Percentiles rank a stretch among this genome's conserved stretches.
Evolutionary conservation across 257 asterid species (phyloP).

Genomic region (Coffea eugenioides): DNA sequence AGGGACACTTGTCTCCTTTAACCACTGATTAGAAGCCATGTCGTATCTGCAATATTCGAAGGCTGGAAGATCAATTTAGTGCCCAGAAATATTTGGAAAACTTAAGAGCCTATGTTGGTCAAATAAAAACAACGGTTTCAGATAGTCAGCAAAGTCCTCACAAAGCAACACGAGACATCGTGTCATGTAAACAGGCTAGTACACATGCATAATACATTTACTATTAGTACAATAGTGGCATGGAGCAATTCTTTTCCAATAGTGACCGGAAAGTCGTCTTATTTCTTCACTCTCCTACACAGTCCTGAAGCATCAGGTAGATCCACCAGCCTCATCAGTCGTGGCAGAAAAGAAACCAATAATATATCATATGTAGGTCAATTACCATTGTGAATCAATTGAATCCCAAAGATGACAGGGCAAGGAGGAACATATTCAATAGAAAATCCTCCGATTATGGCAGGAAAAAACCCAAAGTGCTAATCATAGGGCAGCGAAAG

Average conservation of each 20-base stretch:
- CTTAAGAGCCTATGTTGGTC: neutral
- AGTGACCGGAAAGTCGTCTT: neutral
- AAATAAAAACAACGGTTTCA: neutral
- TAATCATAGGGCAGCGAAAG: neutral
- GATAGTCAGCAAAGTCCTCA: neutral
- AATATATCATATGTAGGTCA: neutral
- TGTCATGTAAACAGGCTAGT: neutral
- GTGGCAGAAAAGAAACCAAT: neutral
- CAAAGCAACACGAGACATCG: neutral
- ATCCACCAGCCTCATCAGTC: neutral
- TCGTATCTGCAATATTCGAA: constrained; percentile 47
- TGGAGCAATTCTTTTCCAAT: neutral
- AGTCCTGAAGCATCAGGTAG: neutral
- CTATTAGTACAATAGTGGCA: neutral
- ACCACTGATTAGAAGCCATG: constrained; percentile 61
- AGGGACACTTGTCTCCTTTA: constrained; percentile 63
- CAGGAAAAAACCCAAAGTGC: neutral
- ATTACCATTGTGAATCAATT: neutral
- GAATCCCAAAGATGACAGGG: neutral
- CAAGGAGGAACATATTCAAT: neutral
- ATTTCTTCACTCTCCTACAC: neutral
- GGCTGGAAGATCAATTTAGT: neutral
- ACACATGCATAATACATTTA: neutral
- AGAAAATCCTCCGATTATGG: neutral
- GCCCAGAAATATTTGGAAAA: neutral